These are phyloP conservation scores for Crucihimalaya himalaica DNA, from an alignment of 345 rosid genomes.

Conservation along the genomic window DNA sequence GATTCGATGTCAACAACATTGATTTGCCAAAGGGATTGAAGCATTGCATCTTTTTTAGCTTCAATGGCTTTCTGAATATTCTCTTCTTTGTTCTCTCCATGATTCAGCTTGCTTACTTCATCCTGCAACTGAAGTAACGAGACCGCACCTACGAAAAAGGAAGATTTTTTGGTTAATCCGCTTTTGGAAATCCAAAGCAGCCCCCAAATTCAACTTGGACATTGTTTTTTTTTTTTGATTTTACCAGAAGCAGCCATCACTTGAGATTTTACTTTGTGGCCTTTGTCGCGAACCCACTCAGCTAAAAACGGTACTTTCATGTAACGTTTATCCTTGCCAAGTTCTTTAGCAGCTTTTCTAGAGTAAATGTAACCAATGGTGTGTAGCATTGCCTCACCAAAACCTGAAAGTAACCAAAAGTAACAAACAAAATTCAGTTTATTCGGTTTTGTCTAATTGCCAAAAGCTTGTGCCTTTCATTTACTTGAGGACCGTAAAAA, in stretches of 20 bases:
- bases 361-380: constrained; percentile 92
- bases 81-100: constrained; percentile 73
- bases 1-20: constrained; percentile 91
- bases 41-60: constrained; percentile 76
- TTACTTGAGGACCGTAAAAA: not conserved
- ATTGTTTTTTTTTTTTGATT: not conserved
- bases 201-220: not conserved
- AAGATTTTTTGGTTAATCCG: not conserved
- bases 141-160: constrained; percentile 67
- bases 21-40: constrained; percentile 94
- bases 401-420: constrained; percentile 51
- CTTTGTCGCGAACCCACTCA: constrained; percentile 98
- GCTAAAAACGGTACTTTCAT: constrained; percentile 96
- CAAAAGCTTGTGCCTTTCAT: not conserved
- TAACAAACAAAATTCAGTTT: not conserved
- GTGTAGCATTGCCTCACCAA: constrained; percentile 98
- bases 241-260: constrained; percentile 96
- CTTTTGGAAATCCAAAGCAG: not conserved
- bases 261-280: constrained; percentile 90
- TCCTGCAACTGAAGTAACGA: constrained; percentile 78
- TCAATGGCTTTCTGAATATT: constrained; percentile 64
- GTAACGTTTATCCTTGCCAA: constrained; percentile 80
- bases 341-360: constrained; percentile 84
- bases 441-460: not conserved
- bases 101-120: constrained; percentile 67